phyloP scores from a whole-genome alignment of 1,139 yeast species.

The Meyerozyma sp. region DNA sequence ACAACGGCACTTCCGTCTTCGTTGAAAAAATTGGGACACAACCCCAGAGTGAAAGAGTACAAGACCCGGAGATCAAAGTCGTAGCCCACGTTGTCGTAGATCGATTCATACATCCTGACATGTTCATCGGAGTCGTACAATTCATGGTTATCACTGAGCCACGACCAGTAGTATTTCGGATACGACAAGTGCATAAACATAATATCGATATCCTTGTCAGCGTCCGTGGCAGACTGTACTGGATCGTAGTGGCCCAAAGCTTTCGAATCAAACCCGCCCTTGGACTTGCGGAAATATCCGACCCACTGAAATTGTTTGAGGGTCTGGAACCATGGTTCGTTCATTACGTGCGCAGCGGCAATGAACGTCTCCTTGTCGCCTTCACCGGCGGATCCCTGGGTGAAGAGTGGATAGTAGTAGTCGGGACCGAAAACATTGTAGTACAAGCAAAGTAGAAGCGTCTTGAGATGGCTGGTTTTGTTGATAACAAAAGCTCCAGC shows the following conservation, averaged over 20 bases:
- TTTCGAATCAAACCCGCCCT: constrained; percentile 39
- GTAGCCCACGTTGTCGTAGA: constrained; percentile 40
- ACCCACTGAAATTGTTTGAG: constrained; percentile 44
- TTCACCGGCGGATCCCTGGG: constrained; percentile 69
- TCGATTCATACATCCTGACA: constrained; percentile 41
- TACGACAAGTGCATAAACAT: constrained; percentile 59
- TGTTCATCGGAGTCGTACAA: constrained; percentile 18
- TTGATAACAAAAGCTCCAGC: constrained; percentile 58
- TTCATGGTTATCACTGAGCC: constrained; percentile 41
- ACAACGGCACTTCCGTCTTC: constrained; percentile 7
- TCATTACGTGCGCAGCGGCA: constrained; percentile 54
- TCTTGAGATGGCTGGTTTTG: constrained; percentile 45
- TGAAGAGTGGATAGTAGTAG: constrained; percentile 52
- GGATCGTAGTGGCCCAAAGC: constrained; percentile 64
- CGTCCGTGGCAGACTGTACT: constrained; percentile 15
- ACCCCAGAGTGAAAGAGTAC: constrained; percentile 20
- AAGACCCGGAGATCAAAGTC: constrained; percentile 47
- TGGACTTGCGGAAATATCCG: constrained; percentile 41
- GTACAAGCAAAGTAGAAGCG: constrained; percentile 49
- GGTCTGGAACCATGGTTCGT: constrained; percentile 50
- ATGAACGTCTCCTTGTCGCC: constrained; percentile 69
- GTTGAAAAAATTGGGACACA: constrained; percentile 17
- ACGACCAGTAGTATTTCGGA: constrained; percentile 54
- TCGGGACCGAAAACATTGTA: constrained; percentile 59
- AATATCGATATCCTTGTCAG: constrained; percentile 22